Evolutionary conservation across 2,329 filamentous ascomycete species (phyloP), one percentile per base, ranked within the genome.

Genomic region (Aspergillus aculeatinus): DNA sequence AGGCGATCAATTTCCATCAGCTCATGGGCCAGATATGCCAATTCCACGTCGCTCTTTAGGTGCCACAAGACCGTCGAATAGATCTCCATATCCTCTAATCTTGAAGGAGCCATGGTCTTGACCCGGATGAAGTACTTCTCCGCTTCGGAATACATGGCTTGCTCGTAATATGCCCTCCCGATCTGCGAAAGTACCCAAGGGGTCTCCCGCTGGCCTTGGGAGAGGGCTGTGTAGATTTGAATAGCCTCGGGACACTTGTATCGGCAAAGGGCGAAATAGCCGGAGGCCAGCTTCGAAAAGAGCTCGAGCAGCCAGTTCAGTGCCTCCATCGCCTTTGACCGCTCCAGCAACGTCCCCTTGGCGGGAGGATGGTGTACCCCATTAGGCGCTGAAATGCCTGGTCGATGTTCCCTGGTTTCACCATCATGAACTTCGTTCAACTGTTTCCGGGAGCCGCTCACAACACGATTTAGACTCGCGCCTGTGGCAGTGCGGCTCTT

Each of bases 41-140:
- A 82, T 62, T 97, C 91, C 0, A 92, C 90, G 71, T 97, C 94
- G 64, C 90, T 89, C 76, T 96, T 96, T 63, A 97, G 80, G 75
- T 97, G 93, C 95, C 96, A 99, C n/a, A 99, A 83, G n/a, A 96
- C 89, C 0, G 95, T 99, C 14, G 94, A 98, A 77, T 96, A 99
- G 39, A 98, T 88, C 73, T 99, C 95, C 93, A 98, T 97, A 71
- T 97, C 93, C 72, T 96, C 90, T 49, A 96, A 82, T 4, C 91
- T 87, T 1, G 91, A 90, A 1, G 94, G 94, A 12, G 91, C 88
- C 66, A 95, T 82, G 33, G 89, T 85, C 54, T 92, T 88, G 65
- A 99, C 85, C 58, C 88, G 87, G 60, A 87, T 83, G 74, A 96
- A 99, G 69, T 88, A 90, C 65, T 90, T 91, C 72, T 96, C 94